Evolutionary conservation across 1,139 yeast genomes (phyloP), one percentile per base, ranked within the genome.

Genomic region (Taphrina betulina): DNA sequence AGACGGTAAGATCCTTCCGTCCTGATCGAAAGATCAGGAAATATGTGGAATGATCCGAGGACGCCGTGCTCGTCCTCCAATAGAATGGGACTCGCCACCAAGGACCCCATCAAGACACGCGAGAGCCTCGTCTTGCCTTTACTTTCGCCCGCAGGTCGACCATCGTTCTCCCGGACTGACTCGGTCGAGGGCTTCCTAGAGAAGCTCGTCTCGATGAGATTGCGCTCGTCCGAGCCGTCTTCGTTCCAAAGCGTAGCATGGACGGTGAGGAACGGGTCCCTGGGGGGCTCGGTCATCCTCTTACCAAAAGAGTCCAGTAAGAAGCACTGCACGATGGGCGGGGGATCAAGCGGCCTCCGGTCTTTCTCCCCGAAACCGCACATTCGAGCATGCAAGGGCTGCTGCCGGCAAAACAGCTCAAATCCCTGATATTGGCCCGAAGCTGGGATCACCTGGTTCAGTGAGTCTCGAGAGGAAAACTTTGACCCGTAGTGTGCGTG

Each of bases 1-100:
- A 69, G 60, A 31, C 65, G 63, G 58, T 69, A 69, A 23, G 61
- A 35, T 19, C 72, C 72, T 53, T 69, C 72, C 48, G 68, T 70
- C 5, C 72, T 64, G 24, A 69, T 66, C 23, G 70, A 65, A 36
- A 69, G 63, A 52, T 69, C 72, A 50, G 67, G 68, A 44, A 69
- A 63, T 31, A 69, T 62, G 58, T 69, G 69, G 57, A 66, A 67
- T 31, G 60, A 54, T 17, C 62, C 57, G 16, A 37, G 54, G 17
- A 26, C 5, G 2, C 57, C 54, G 16, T 37, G n/a, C 4, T 37
- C 41, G 29, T 53, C 57, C 19, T 4, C 31, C 28, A 53, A 22
- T 4, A 29, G 16, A 10, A 31, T 29, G 4, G 54, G 22, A 20
- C 31, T 37, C 24, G 46, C 26, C 19, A 53, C 54, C n/a, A 40